Evolutionary conservation across 108 stramenopile genomes (phyloP).

Genomic region (Cyclotella cryptica): DNA sequence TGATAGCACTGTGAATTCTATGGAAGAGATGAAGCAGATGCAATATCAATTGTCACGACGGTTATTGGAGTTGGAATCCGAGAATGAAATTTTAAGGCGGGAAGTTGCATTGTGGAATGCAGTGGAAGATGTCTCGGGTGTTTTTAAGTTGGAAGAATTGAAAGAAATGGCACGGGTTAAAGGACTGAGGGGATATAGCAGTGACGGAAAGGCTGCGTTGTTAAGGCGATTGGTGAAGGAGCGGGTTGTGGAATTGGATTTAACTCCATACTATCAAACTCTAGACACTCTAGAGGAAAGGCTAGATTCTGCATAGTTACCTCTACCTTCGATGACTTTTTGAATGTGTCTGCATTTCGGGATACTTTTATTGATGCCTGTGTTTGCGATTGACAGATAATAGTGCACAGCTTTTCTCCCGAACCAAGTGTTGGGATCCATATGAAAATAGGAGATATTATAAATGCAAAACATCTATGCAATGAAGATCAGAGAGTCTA

Average conservation of each 20-base stretch:
- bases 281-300: conserved; percentile 5
- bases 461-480: no score
- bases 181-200: conserved; percentile 40
- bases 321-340: no score
- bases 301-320: no score
- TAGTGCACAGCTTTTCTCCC: no score
- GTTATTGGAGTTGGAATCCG: conserved; percentile 30
- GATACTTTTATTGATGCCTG: no score
- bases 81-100: conserved; percentile 33
- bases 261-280: conserved; percentile 24
- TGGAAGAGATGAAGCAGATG: conserved; percentile 34
- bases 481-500: no score
- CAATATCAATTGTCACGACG: conserved; percentile 23
- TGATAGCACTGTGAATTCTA: conserved; percentile 24
- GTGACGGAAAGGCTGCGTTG: conserved; percentile 50
- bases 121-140: conserved; percentile 29
- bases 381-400: no score
- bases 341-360: no score
- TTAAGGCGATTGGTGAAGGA: conserved; percentile 50
- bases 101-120: conserved; percentile 44
- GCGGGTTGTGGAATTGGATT: conserved; percentile 31
- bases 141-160: conserved; percentile 50
- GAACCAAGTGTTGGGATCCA: no score
- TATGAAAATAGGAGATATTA: no score
- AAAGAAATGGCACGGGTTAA: conserved; percentile 43